Percentiles rank a stretch among this genome's conserved stretches.
Conservation (phyloP, 805 yeast genomes). For the Saccharomycopsis sp. region DNA sequence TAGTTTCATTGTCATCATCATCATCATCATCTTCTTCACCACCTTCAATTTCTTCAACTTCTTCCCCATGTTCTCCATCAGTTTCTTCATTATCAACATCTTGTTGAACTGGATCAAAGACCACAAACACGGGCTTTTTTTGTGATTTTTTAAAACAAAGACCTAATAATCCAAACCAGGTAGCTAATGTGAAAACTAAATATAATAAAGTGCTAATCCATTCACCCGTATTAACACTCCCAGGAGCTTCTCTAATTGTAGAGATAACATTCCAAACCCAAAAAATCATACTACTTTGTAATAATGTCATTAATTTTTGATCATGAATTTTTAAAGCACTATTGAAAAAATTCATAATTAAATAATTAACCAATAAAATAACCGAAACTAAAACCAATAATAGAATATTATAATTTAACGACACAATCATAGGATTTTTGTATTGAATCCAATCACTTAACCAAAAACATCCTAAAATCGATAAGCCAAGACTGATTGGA, state of each 20-base stretch:
- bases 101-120: not conserved
- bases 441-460: slow-evolving; percentile 31
- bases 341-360: slow-evolving; percentile 37
- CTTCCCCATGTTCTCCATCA: not conserved
- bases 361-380: slow-evolving; percentile 44
- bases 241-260: slow-evolving; percentile 34
- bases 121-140: not conserved
- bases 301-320: slow-evolving; percentile 38
- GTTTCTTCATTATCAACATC: slow-evolving; percentile 5
- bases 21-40: slow-evolving; percentile 20
- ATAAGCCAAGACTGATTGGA: slow-evolving; percentile 41
- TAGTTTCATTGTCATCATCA: slow-evolving; percentile 16
- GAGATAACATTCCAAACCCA: slow-evolving; percentile 44
- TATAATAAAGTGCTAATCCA: slow-evolving; percentile 31
- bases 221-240: slow-evolving; percentile 38
- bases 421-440: slow-evolving; percentile 39
- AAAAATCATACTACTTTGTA: slow-evolving; percentile 38
- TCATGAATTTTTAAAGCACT: slow-evolving; percentile 35
- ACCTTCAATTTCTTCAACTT: slow-evolving; percentile 13
- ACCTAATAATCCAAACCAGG: slow-evolving; percentile 36
- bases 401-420: slow-evolving; percentile 40
- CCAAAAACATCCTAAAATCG: slow-evolving; percentile 30
- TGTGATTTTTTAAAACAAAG: slow-evolving; percentile 23
- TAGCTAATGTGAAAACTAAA: slow-evolving; percentile 27
- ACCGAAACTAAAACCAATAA: slow-evolving; percentile 37